A percentile compares a stretch with the other conserved stretches of the same genome.
These are phyloP conservation scores for Sordariomycetes sp. DNA, from an alignment of 2,329 filamentous ascomycete genomes.

Conservation along the genomic window DNA sequence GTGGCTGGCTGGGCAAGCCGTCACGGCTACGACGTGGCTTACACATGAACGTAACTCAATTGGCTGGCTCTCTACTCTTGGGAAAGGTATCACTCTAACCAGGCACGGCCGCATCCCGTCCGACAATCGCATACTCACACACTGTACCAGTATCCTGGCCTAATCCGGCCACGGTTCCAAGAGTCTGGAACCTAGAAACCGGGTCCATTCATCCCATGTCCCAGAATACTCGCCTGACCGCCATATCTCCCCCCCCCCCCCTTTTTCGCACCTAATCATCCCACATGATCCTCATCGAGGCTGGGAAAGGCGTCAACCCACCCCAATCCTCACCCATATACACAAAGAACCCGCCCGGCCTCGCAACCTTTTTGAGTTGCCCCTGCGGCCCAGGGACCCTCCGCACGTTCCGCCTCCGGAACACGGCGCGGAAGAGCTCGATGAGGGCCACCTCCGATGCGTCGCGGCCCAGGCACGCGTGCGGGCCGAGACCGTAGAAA, in stretches of 20 bases:
- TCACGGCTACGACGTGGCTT: too few species aligned
- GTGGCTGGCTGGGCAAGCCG: too few species aligned
- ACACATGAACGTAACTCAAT: too few species aligned
- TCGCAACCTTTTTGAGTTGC: slow-evolving; percentile 49
- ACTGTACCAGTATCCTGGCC: too few species aligned
- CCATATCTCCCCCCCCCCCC: not conserved
- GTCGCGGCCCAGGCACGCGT: slow-evolving; percentile 48
- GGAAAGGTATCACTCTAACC: too few species aligned
- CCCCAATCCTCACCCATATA: slow-evolving; percentile 58
- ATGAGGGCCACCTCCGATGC: slow-evolving; percentile 48
- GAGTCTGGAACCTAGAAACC: too few species aligned
- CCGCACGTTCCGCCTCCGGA: slow-evolving; percentile 44
- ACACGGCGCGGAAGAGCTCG: slow-evolving; percentile 55
- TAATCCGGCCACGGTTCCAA: too few species aligned
- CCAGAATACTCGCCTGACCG: too few species aligned
- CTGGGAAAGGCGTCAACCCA: slow-evolving; percentile 28
- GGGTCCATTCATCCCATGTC: too few species aligned
- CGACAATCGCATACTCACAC: too few species aligned
- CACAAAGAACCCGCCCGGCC: slow-evolving; percentile 37
- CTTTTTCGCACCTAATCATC: slow-evolving; percentile 17
- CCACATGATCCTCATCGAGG: slow-evolving; percentile 40
- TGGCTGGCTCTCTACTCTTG: too few species aligned
- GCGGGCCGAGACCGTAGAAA: slow-evolving; percentile 48
- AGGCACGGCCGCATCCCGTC: too few species aligned
- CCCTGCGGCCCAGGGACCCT: slow-evolving; percentile 52